These are phyloP conservation scores for Thuja plicata DNA, from an alignment of 83 land plant genomes.

Conservation along the genomic window DNA sequence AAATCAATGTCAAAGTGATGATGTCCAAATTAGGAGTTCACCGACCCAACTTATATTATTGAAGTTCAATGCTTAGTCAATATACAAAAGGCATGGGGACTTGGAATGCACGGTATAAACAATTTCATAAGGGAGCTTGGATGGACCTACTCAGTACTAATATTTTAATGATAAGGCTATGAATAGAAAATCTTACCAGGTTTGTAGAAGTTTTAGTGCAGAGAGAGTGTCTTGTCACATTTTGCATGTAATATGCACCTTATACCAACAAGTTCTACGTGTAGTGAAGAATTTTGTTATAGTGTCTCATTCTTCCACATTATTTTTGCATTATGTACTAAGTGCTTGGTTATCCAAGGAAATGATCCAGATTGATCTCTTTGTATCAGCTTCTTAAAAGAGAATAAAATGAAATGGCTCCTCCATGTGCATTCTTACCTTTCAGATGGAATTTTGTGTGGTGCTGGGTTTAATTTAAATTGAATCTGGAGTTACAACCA, in stretches of 20 bases:
- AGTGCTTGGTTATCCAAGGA: background rate
- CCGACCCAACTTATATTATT: no score
- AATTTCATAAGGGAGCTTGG: constrained; percentile 84
- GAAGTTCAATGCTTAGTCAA: no score
- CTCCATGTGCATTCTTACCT: background rate
- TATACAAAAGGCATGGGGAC: no score
- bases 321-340: background rate
- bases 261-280: background rate
- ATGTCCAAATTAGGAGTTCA: no score
- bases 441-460: background rate
- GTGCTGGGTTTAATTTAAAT: background rate
- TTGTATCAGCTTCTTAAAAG: background rate
- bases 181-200: background rate
- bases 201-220: background rate
- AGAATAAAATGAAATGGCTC: background rate
- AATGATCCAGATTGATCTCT: background rate
- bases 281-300: background rate
- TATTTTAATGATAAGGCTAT: background rate
- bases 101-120: no score
- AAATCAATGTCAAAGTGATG: no score
- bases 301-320: background rate
- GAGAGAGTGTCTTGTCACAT: background rate
- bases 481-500: background rate
- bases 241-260: background rate
- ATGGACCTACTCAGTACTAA: constrained; percentile 79